Conservation (phyloP, 1,284 basidiomycete genomes). For the Ceratobasidium sp. region DNA sequence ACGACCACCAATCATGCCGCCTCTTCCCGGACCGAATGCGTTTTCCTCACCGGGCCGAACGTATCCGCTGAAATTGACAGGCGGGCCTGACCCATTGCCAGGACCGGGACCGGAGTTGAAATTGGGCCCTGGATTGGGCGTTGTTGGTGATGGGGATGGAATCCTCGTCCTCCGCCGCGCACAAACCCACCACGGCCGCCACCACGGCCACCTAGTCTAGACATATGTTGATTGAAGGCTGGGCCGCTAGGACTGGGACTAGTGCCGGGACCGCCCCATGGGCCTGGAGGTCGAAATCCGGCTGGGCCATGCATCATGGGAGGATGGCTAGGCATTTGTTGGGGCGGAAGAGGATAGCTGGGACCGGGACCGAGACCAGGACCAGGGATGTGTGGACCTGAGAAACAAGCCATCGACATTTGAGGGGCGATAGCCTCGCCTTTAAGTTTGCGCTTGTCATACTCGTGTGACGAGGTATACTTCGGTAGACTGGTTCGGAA, state of each 20-base stretch:
- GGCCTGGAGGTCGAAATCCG: not conserved
- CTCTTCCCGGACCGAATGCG: not conserved
- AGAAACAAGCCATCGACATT: not conserved
- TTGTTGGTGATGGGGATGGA: slow-evolving; percentile 5
- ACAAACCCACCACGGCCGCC: not conserved
- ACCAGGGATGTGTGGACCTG: not conserved
- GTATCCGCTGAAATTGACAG: slow-evolving; percentile 31
- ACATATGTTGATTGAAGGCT: not conserved
- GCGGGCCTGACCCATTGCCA: slow-evolving; percentile 5
- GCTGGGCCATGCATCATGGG: not conserved
- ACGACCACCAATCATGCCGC: not conserved
- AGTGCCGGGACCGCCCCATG: slow-evolving; percentile 6
- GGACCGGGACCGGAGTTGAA: slow-evolving; percentile 10
- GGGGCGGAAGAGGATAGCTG: not conserved
- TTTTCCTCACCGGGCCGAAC: not conserved
- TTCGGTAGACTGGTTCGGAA: slow-evolving; percentile 67
- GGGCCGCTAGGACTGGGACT: not conserved
- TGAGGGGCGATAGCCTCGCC: not conserved
- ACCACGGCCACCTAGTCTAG: not conserved
- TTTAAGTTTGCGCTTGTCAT: slow-evolving; percentile 76
- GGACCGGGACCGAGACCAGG: slow-evolving; percentile 15
- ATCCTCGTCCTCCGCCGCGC: not conserved
- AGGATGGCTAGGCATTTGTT: slow-evolving; percentile 5
- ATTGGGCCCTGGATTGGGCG: slow-evolving; percentile 7
- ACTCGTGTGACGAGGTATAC: slow-evolving; percentile 85